Conservation (phyloP, 148 eudicot species). For the Camellia granthamiana region DNA sequence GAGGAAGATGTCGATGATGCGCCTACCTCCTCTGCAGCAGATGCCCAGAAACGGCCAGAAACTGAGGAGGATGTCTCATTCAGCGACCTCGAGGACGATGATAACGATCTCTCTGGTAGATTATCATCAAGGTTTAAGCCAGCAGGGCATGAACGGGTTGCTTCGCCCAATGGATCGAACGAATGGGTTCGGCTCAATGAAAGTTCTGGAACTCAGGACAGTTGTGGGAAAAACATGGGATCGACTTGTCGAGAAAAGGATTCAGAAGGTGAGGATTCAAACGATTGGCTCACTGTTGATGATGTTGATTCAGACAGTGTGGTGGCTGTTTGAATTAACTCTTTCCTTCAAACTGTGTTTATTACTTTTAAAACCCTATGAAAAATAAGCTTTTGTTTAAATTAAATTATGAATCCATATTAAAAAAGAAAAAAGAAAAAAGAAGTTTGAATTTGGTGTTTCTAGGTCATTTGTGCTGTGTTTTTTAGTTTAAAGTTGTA, state of each 20-base stretch:
- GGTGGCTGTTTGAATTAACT: slow-evolving; percentile 10
- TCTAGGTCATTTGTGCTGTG: slow-evolving; percentile 2
- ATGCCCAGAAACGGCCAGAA: slow-evolving; percentile 24
- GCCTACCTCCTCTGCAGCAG: slow-evolving; percentile 2
- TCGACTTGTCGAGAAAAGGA: slow-evolving; percentile 41
- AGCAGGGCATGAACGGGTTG: slow-evolving; percentile 22
- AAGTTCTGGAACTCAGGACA: slow-evolving; percentile 17
- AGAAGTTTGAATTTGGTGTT: not conserved
- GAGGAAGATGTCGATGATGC: slow-evolving; percentile 17
- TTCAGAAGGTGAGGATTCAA: slow-evolving; percentile 66
- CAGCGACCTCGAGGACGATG: slow-evolving; percentile 72
- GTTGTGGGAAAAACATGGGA: slow-evolving; percentile 23
- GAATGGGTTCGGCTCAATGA: slow-evolving; percentile 56
- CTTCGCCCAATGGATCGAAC: slow-evolving; percentile 44
- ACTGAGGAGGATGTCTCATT: slow-evolving; percentile 60
- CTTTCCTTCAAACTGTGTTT: not conserved
- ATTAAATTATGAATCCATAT: not conserved
- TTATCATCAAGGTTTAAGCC: slow-evolving; percentile 25
- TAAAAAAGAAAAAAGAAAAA: too few relatives aligned
- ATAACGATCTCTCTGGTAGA: slow-evolving; percentile 32
- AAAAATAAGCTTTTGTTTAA: not conserved
- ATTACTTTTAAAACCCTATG: not conserved
- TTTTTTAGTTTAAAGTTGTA: not conserved
- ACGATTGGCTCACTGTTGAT: slow-evolving; percentile 70
- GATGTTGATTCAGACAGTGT: slow-evolving; percentile 49